Base-by-base conservation (phyloP, 208 protist species). In the Leishmania guyanensis region DNA sequence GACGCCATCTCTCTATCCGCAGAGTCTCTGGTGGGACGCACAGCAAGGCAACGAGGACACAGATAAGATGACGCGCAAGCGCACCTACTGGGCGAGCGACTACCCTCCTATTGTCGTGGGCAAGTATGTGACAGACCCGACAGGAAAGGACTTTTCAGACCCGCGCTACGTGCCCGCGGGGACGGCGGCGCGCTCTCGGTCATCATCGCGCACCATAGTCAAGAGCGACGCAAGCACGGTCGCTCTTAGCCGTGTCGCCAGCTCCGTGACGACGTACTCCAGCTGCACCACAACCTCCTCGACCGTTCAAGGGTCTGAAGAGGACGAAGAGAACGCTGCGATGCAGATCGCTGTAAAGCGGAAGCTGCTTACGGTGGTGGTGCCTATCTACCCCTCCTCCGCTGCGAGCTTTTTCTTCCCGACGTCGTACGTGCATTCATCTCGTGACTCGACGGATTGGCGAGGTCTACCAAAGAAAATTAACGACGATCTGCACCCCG, bases 341-440 rank as follows among this genome's bases (percentile, higher is more conserved):
- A 39, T 75, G 17, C 58, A 64, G 8, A 70, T 77, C 62, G 62
- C 77, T 36, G 62, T 29, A 48, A 78, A 73, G 75, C 72, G 73
- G 56, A 80, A 66, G 54, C 77, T 78, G 0, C 93, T 94, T 79
- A 86, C 87, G 22, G 81, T 97, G 22, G 89, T 95, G 20, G 71
- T 87, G 68, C 92, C 93, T 14, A 48, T 90, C 20, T 95, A 92
- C 78, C 33, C 86, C 12, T 88, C 88, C 48, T 95, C 92, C 14
- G 78, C 90, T 14, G 88, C 87, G 26, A 95, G 90, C 79, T 83
- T 97, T 20, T 97, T 91, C 69, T 97, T 97, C 73, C 90, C 94
- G 0, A 88, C 93, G 72, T 85, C 90, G 75, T 94, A 94, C 78
- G 86, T 76, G 75, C 84, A 79, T 54, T 78, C 88, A 1, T 80